These are phyloP conservation scores for Aspergillus leporis DNA, from an alignment of 495 filamentous ascomycete genomes.

Conservation along the genomic window DNA sequence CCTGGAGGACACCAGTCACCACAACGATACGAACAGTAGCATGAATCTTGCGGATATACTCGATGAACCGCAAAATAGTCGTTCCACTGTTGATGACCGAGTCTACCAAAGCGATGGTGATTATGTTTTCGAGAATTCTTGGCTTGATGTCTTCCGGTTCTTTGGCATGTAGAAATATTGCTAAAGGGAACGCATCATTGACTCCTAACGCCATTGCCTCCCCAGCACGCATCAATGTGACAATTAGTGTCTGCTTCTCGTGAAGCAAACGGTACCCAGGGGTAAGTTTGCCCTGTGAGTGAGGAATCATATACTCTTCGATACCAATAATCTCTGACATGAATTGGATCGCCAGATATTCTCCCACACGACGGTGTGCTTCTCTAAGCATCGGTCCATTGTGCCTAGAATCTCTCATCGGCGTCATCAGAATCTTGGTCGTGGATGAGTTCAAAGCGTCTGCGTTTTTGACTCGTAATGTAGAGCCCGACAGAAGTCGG, in stretches of 20 bases:
- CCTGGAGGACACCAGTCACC: slow-evolving; percentile 58
- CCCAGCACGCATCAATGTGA: slow-evolving; percentile 66
- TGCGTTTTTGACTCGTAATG: slow-evolving; percentile 41
- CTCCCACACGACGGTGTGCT: slow-evolving; percentile 52
- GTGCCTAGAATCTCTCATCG: slow-evolving; percentile 53
- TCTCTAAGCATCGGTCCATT: slow-evolving; percentile 49
- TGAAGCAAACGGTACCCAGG: slow-evolving; percentile 52
- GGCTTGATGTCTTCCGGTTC: slow-evolving; percentile 44
- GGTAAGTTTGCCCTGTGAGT: slow-evolving; percentile 53
- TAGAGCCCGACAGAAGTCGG: slow-evolving; percentile 23
- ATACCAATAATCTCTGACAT: slow-evolving; percentile 52
- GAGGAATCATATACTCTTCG: slow-evolving; percentile 50
- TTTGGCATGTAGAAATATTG: slow-evolving; percentile 58
- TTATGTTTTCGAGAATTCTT: slow-evolving; percentile 40
- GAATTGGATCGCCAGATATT: slow-evolving; percentile 54
- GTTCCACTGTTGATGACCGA: slow-evolving; percentile 62
- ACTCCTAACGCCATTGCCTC: slow-evolving; percentile 68
- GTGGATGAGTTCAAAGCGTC: slow-evolving; percentile 35
- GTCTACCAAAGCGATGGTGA: slow-evolving; percentile 58
- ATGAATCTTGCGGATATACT: slow-evolving; percentile 47
- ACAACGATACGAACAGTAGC: slow-evolving; percentile 52
- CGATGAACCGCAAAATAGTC: slow-evolving; percentile 53
- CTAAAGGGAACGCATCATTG: slow-evolving; percentile 53
- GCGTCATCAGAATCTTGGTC: slow-evolving; percentile 58
- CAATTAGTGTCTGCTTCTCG: slow-evolving; percentile 56